phyloP scores from a whole-genome alignment of 148 eudicot genomes.

The Chenopodium berlandieri region DNA sequence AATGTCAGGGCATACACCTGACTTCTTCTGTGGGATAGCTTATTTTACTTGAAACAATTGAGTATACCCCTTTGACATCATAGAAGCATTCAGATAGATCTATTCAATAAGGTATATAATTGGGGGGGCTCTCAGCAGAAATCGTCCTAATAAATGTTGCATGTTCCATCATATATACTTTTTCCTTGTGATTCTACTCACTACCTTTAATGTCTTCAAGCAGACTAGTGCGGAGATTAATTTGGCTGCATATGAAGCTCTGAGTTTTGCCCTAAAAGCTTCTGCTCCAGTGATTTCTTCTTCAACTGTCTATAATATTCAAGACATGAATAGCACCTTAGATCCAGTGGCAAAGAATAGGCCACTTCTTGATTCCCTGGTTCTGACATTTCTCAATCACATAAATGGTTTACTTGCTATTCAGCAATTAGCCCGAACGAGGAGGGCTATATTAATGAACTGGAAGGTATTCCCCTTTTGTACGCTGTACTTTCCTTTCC shows the following conservation, averaged over 20 bases:
- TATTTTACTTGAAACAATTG: neutral
- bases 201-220: constrained; percentile 24
- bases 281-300: constrained; percentile 45
- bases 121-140: neutral
- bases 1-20: neutral
- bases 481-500: constrained; percentile 5
- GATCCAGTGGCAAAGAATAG: constrained; percentile 24
- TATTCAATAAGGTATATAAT: neutral
- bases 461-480: constrained; percentile 58
- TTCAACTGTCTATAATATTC: constrained; percentile 37
- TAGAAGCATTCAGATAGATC: neutral
- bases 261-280: constrained; percentile 58
- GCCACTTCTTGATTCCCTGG: constrained; percentile 59
- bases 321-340: constrained; percentile 33
- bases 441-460: constrained; percentile 75
- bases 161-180: neutral
- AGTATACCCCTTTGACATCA: neutral
- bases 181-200: constrained; percentile 17
- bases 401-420: constrained; percentile 57
- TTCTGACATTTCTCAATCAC: constrained; percentile 56
- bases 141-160: neutral
- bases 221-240: constrained; percentile 73
- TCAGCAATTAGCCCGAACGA: constrained; percentile 61
- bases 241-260: constrained; percentile 79
- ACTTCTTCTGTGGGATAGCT: neutral